Base-by-base conservation (phyloP, 148 eudicot species). In the Silene uniflora region DNA sequence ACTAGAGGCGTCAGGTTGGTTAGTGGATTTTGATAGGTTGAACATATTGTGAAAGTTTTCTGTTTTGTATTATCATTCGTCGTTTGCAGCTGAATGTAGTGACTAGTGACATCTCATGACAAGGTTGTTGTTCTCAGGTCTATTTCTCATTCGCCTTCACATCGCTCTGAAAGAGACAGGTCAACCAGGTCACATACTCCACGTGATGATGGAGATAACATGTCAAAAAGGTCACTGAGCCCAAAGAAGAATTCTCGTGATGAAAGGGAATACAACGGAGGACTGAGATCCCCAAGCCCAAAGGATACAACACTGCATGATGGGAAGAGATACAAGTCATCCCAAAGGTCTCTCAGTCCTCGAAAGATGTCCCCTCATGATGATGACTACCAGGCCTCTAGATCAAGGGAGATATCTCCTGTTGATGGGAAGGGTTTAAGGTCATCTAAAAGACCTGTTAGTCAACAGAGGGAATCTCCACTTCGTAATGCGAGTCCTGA, bases 221-320 rank as follows among this genome's bases (percentile, higher is more conserved):
- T 62, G 81, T 78, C 90, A 70, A 78, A 60, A 67, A 82, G 80
- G 78, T 83, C 89, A 5, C 75, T 69, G 23, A 80, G 83, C 74
- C 90, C 97, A 10, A 84, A 84, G 79, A 78, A 90, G 35, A 61
- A 70, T 24, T 87, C 88, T 22, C 76, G 62, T 63, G 80, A 78
- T 65, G 67, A 73, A 32, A 83, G 70, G 69, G 74, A 54, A 62
- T 32, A 68, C 62, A 69, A 67, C 62, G 71, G 75, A 76, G 24
- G 69, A 10, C 58, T 52, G 35, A 62, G 77, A 46, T 76, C 80
- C 63, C 77, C 5, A 55, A 79, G 75, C 71, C 66, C 80, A 67
- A 76, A 69, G 76, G 77, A 67, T 17, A 32, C 29, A 21, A 60
- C 79, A 67, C 64, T 69, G n/a, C 69, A 17, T 44, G 69, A 58